Evolutionary conservation across 1,284 basidiomycete species (phyloP).

Genomic region (Inonotus obliquus): DNA sequence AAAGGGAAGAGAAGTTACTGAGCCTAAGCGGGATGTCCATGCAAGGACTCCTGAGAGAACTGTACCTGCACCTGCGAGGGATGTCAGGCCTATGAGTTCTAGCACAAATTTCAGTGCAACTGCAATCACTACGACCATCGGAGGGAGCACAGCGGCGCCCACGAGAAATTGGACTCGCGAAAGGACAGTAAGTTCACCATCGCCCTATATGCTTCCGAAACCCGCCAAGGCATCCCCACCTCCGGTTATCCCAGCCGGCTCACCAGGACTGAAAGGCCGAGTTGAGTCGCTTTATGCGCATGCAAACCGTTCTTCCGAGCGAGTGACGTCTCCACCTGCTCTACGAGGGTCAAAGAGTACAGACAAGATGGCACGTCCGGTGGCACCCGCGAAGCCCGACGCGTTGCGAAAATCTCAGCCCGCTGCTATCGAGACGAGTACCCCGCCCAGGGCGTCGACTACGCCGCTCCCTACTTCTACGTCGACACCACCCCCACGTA

Average conservation of each 20-base stretch:
- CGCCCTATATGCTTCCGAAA: slow-evolving; percentile 11
- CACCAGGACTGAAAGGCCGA: slow-evolving; percentile 12
- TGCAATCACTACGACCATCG: background rate
- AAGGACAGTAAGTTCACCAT: slow-evolving; percentile 34
- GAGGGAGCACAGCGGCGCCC: slow-evolving; percentile 20
- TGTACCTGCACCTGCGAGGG: background rate
- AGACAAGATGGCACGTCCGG: slow-evolving; percentile 7
- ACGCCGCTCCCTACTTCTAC: background rate
- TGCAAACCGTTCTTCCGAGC: slow-evolving; percentile 7
- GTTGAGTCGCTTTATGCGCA: slow-evolving; percentile 15
- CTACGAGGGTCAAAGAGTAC: slow-evolving; percentile 10
- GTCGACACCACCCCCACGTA: slow-evolving; percentile 1
- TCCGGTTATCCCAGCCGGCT: slow-evolving; percentile 14
- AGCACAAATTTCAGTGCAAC: background rate
- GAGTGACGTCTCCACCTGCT: background rate
- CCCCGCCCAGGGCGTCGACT: background rate
- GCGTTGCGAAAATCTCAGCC: slow-evolving; percentile 11
- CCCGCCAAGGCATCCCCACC: slow-evolving; percentile 16
- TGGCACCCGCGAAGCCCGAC: slow-evolving; percentile 17
- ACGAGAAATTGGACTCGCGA: slow-evolving; percentile 26
- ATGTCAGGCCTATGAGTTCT: background rate
- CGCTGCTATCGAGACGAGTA: background rate
- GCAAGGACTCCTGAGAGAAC: background rate
- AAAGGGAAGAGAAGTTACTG: slow-evolving; percentile 24
- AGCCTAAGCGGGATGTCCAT: background rate